phyloP scores from a whole-genome alignment of 768 basidiomycete species.

The Atractiella rhizophila region DNA sequence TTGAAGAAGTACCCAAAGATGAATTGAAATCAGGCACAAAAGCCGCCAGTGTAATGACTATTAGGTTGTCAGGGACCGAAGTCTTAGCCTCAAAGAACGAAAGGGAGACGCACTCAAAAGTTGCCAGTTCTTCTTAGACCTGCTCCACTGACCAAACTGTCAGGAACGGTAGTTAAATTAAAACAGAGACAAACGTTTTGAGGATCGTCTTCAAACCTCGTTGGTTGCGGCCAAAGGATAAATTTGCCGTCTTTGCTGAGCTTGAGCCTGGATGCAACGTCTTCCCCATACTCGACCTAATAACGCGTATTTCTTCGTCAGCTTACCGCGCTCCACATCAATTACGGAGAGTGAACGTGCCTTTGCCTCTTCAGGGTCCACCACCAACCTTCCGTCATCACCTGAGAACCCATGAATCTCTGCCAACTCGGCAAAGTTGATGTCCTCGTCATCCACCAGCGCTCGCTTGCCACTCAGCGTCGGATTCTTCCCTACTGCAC shows the following conservation, averaged over 20 bases:
- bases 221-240: slow-evolving; percentile 46
- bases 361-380: slow-evolving; percentile 29
- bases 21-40: slow-evolving; percentile 45
- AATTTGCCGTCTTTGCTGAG: slow-evolving; percentile 33
- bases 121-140: slow-evolving; percentile 31
- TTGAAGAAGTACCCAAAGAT: slow-evolving; percentile 38
- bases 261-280: slow-evolving; percentile 33
- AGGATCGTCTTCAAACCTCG: slow-evolving; percentile 37
- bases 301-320: no score
- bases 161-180: not conserved
- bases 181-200: slow-evolving; percentile 29
- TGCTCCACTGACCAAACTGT: slow-evolving; percentile 28
- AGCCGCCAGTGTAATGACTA: slow-evolving; percentile 29
- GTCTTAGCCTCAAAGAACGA: not conserved
- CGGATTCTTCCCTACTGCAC: no score
- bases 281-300: slow-evolving; percentile 40
- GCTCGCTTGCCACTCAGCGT: no score
- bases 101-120: slow-evolving; percentile 28
- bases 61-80: not conserved
- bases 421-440: not conserved
- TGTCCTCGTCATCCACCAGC: not conserved
- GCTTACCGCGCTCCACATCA: no score
- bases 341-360: no score
- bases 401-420: slow-evolving; percentile 5
- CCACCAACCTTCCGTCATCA: slow-evolving; percentile 13